phyloP scores from a whole-genome alignment of 805 yeast genomes.

The Blastobotrys terrestris region DNA sequence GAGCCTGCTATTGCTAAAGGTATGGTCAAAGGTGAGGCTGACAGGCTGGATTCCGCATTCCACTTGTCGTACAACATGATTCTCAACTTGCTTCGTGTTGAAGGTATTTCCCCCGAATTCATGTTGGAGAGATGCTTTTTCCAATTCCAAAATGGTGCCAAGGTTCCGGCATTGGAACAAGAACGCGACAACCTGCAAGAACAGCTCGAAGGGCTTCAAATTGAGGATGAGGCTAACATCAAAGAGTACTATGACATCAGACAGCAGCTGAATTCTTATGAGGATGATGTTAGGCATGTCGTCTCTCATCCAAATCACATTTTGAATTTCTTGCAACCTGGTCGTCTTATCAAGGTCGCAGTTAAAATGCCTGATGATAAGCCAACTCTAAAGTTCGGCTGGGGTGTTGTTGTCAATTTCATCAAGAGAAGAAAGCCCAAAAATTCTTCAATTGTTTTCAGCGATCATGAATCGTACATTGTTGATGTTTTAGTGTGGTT shows the following conservation, averaged over 20 bases:
- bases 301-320: conserved; percentile 88
- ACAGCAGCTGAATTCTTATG: conserved; percentile 63
- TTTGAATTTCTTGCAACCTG: conserved; percentile 79
- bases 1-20: conserved; percentile 99
- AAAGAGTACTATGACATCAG: conserved; percentile 79
- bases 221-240: conserved; percentile 70
- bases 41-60: conserved; percentile 93
- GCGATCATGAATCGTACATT: conserved; percentile 85
- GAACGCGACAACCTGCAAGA: conserved; percentile 46
- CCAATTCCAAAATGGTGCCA: conserved; percentile 89
- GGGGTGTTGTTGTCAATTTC: conserved; percentile 85
- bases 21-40: conserved; percentile 99
- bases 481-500: conserved; percentile 83
- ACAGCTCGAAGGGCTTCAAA: conserved; percentile 42
- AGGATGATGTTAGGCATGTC: conserved; percentile 69
- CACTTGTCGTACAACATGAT: conserved; percentile 96
- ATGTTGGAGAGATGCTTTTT: conserved; percentile 91
- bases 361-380: conserved; percentile 17
- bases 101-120: conserved; percentile 96
- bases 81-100: conserved; percentile 90
- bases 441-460: conserved; percentile 35
- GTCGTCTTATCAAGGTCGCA: conserved; percentile 62
- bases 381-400: conserved; percentile 67
- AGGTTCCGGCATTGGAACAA: conserved; percentile 79
- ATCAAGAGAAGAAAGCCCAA: conserved; percentile 51